Conservation (phyloP, 2,329 filamentous ascomycete species). For the Cladobotryum mycophilum region DNA sequence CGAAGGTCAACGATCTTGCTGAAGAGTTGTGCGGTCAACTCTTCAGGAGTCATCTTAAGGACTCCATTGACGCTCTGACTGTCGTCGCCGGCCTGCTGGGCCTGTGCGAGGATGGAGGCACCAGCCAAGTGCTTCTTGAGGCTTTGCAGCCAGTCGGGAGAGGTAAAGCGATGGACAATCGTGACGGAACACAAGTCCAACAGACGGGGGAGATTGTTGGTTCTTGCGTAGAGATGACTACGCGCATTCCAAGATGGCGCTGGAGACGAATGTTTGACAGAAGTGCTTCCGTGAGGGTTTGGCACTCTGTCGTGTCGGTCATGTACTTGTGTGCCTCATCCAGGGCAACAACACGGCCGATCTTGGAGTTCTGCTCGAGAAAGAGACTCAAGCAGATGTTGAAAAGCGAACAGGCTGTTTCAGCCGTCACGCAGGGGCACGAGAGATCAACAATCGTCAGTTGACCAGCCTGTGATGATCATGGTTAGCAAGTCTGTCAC, state of each 20-base stretch:
- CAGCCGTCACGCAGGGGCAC: constrained; percentile 61
- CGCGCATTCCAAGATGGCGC: constrained; percentile 59
- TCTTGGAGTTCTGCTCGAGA: constrained; percentile 40
- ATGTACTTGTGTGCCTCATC: constrained; percentile 80
- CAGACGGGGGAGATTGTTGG: constrained; percentile 63
- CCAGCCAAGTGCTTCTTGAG: constrained; percentile 40
- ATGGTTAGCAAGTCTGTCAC: not conserved
- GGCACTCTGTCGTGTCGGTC: constrained; percentile 46
- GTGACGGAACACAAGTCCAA: constrained; percentile 67
- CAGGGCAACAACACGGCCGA: constrained; percentile 59
- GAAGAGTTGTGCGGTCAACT: constrained; percentile 28
- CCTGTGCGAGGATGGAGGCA: constrained; percentile 8
- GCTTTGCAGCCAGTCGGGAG: constrained; percentile 54
- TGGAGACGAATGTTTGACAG: constrained; percentile 62
- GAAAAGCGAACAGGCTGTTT: constrained; percentile 65
- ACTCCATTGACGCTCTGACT: not conserved
- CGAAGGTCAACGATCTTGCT: constrained; percentile 35
- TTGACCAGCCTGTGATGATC: constrained; percentile 20
- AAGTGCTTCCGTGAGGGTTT: constrained; percentile 54
- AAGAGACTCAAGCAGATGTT: constrained; percentile 64
- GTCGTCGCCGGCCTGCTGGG: not conserved
- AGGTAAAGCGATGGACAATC: constrained; percentile 65
- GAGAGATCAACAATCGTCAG: constrained; percentile 57
- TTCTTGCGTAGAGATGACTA: constrained; percentile 72
- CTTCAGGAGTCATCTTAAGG: not conserved